Evolutionary conservation across 2,329 filamentous ascomycete species (phyloP).

Genomic region (Seiridium unicorne): DNA sequence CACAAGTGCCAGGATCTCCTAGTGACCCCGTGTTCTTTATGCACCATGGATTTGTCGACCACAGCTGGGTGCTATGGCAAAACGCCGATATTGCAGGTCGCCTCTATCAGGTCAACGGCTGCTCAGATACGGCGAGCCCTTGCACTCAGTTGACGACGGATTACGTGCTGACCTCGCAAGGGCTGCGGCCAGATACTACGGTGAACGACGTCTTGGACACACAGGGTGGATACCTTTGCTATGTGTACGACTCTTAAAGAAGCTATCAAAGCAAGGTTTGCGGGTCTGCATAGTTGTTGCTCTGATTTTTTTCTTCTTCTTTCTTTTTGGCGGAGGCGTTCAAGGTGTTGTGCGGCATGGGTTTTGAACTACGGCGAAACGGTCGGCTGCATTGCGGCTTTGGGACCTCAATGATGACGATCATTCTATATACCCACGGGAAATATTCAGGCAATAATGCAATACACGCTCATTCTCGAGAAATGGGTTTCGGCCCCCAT

Average conservation of each 20-base stretch:
- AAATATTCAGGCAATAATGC: no score
- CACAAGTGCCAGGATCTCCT: slow-evolving; percentile 29
- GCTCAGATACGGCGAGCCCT: slow-evolving; percentile 20
- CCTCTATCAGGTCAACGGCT: slow-evolving; percentile 21
- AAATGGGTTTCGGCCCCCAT: no score
- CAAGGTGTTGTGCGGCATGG: no score
- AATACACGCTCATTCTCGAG: no score
- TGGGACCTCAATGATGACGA: no score
- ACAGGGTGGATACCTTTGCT: slow-evolving; percentile 25
- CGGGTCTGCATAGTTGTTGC: background rate
- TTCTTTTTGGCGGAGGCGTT: background rate
- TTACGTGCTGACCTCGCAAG: slow-evolving; percentile 22
- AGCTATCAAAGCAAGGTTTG: background rate
- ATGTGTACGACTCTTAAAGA: slow-evolving; percentile 28
- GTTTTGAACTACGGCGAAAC: no score
- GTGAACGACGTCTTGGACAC: slow-evolving; percentile 25
- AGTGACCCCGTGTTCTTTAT: slow-evolving; percentile 30
- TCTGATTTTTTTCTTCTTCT: background rate
- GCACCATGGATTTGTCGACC: slow-evolving; percentile 21
- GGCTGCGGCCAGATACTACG: slow-evolving; percentile 22
- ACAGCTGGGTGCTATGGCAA: slow-evolving; percentile 19
- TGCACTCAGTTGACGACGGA: slow-evolving; percentile 25
- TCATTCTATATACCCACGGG: no score
- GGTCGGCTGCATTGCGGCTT: no score
- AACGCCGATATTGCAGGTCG: slow-evolving; percentile 13